Base-by-base conservation (phyloP, 2,329 filamentous ascomycete genomes). In the Thyridium curvatum region DNA sequence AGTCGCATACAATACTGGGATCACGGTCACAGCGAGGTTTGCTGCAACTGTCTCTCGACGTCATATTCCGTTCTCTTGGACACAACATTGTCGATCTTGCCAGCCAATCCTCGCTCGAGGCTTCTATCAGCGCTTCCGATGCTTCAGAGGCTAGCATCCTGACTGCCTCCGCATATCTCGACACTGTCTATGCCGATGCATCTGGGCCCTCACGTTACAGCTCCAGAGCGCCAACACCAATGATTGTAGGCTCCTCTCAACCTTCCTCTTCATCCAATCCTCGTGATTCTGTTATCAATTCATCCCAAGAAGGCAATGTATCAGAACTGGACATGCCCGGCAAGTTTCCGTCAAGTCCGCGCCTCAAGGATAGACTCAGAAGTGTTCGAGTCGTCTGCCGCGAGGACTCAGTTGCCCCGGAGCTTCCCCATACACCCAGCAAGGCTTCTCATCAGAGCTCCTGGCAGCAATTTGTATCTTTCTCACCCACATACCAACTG, bases 1-100 rank as follows among this genome's bases (percentile, higher is more conserved):
- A 96, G 91, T 94, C 87, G 46, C 91, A 98, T 60, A 98, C 93
- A 1, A 95, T 97, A 43, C 76, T 98, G 13, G 93, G 93, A 40
- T 94, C 87, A 12, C 84, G 82, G 49, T 79, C 76, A 16, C 86
- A 96, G 61, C 83, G 91, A 47, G 93, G 93, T 45, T 68, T 98
- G 39, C 94, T 89, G 0, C 93, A 98, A 60, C 82, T 98, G 53
- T 78, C 88, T 0, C 81, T 98, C 39, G 91, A 97, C 54, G 77
- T 94, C 31, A 73, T 97, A 36, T 98, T 94, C 65, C 81, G 83
- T 46, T 91, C 86, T 33, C 79, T 95, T 37, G 79, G 79, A 41
- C 66, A 76, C 14, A 84, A 82, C 42, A 78, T 94, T 39, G 78
- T 85, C 47, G 79, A 86, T 37, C 65, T 72, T 17, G 66, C 66